Base-by-base conservation (phyloP, 495 filamentous ascomycete species). In the Neurospora pannonica region DNA sequence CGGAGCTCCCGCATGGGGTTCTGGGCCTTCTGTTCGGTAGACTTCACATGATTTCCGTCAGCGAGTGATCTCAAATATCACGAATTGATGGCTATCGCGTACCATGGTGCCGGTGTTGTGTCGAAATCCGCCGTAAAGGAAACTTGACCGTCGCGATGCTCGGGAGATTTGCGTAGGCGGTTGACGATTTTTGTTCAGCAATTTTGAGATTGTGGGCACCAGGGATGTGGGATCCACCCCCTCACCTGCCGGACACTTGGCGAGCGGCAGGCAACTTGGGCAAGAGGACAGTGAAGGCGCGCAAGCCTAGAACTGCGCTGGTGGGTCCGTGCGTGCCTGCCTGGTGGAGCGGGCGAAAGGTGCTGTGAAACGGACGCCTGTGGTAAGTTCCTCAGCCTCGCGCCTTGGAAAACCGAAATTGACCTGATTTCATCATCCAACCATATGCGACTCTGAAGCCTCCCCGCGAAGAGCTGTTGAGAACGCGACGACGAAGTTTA, bases 1-100 rank as follows among this genome's bases (percentile, higher is more conserved):
- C 94, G 93, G 84, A 99, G 93, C 89, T 98, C 95, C 87, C 94
- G 92, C 97, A 98, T 98, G 86, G 96, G 95, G 90, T 99, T 99
- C 81, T 89, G 87, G 86, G 87, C 87, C 89, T 98, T 95, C 83
- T 94, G 54, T 67, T 67, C 54, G 54, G 54, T 89, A 85, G 85
- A 83, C 83, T 85, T 73, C 54, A 73, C 36, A 62, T 71, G 38
- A 38, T 73, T n/a, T 70, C 60, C 38, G 74, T 81, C 60, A 81
- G 77, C 24, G 73, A 4, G 70, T 42, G 15, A 74, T 62, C 1
- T 3, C 54, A 7, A 34, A 70, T 70, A 17, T 70, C 62, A 39
- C 10, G 38, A n/a, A 17, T 43, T 40, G 21, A 13, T 40, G 36
- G 48, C 71, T 37, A 60, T 74, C 38, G 71, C 78, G 1, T 80